Percentiles rank a stretch among this genome's conserved stretches.
Conservation (phyloP, 768 basidiomycete genomes). For the Mycena crocata region DNA sequence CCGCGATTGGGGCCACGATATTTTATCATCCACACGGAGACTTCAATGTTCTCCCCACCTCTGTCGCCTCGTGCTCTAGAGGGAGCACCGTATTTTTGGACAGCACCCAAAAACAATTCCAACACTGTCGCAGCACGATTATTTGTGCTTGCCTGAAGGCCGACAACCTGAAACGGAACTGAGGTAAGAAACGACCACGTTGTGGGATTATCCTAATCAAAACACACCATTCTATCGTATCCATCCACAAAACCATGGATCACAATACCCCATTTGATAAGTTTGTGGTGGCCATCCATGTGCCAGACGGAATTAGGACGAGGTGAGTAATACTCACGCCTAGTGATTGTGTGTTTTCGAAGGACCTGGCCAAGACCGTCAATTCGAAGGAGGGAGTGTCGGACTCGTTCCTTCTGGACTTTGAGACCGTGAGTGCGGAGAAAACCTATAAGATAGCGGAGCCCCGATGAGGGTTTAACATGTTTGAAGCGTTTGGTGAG, state of each 20-base stretch:
- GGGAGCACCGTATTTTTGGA: conserved; percentile 30
- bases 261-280: conserved; percentile 40
- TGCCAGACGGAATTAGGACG: conserved; percentile 38
- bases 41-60: conserved; percentile 43
- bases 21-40: conserved; percentile 43
- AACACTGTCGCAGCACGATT: conserved; percentile 31
- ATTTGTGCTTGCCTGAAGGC: conserved; percentile 28
- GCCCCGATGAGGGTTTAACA: conserved; percentile 36
- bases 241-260: conserved; percentile 47
- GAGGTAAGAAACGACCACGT: neutral
- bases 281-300: conserved; percentile 41
- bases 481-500: conserved; percentile 31
- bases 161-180: conserved; percentile 17
- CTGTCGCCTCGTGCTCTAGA: conserved; percentile 39
- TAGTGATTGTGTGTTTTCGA: conserved; percentile 29
- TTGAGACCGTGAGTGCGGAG: conserved; percentile 34
- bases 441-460: conserved; percentile 40
- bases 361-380: conserved; percentile 39
- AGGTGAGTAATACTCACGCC: conserved; percentile 34
- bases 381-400: conserved; percentile 31
- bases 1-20: conserved; percentile 36
- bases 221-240: conserved; percentile 42
- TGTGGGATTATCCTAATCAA: neutral
- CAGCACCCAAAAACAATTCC: conserved; percentile 19
- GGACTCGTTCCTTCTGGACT: conserved; percentile 35